phyloP scores from a whole-genome alignment of 306 rosid genomes.

The Styphnolobium japonicum region DNA sequence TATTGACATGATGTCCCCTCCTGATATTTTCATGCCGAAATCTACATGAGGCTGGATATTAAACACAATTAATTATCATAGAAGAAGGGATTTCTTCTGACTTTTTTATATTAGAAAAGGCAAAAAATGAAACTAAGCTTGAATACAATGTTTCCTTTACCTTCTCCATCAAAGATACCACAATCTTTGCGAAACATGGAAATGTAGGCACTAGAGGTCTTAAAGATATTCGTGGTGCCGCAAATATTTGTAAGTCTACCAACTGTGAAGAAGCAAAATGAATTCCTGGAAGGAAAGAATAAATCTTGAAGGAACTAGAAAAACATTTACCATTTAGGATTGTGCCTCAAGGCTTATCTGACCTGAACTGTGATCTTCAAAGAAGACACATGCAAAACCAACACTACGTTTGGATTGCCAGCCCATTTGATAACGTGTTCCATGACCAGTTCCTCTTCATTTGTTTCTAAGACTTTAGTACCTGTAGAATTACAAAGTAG shows the following conservation, averaged over 20 bases:
- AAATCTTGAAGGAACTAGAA: background rate
- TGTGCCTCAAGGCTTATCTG: slow-evolving; percentile 29
- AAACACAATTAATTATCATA: slow-evolving; percentile 4
- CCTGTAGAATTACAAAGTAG: slow-evolving; percentile 46
- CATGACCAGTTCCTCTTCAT: slow-evolving; percentile 83
- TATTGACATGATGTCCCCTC: slow-evolving; percentile 91
- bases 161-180: slow-evolving; percentile 83
- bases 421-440: slow-evolving; percentile 87
- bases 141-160: slow-evolving; percentile 35
- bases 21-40: slow-evolving; percentile 76
- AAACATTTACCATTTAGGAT: slow-evolving; percentile 8
- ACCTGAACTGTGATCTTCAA: slow-evolving; percentile 70
- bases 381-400: slow-evolving; percentile 54
- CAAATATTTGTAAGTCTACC: slow-evolving; percentile 82
- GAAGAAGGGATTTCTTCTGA: slow-evolving; percentile 1
- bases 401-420: slow-evolving; percentile 74
- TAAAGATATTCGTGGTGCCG: slow-evolving; percentile 56
- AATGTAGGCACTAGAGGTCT: slow-evolving; percentile 92
- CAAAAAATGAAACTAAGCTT: background rate
- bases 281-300: slow-evolving; percentile 33
- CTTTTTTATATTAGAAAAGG: background rate
- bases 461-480: slow-evolving; percentile 67
- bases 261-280: slow-evolving; percentile 55
- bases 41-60: slow-evolving; percentile 80
- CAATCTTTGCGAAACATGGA: slow-evolving; percentile 80